phyloP scores from a whole-genome alignment of 2,329 filamentous ascomycete species.

The Aureobasidium pullulans region DNA sequence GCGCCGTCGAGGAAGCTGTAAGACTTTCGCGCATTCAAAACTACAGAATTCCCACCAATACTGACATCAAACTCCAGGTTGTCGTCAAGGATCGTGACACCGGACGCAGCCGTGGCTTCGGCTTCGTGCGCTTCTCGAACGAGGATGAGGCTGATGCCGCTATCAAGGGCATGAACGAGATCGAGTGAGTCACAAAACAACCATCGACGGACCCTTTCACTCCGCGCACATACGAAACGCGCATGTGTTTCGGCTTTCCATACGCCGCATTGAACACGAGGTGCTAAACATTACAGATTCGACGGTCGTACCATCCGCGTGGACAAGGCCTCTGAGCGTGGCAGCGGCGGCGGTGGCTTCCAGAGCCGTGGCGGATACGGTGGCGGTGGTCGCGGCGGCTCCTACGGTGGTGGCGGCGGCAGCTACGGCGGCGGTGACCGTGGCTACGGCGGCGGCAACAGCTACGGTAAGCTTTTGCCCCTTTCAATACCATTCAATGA shows the following conservation, averaged over 20 bases:
- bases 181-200: conserved; percentile 58
- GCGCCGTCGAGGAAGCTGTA: conserved; percentile 90
- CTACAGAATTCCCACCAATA: background rate
- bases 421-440: conserved; percentile 25
- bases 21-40: conserved; percentile 37
- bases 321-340: conserved; percentile 84
- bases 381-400: conserved; percentile 27
- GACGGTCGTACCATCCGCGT: conserved; percentile 92
- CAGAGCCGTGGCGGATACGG: conserved; percentile 34
- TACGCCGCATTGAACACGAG: background rate
- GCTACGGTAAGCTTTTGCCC: conserved; percentile 13
- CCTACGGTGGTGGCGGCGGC: conserved; percentile 21
- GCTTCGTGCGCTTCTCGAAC: conserved; percentile 82
- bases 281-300: conserved; percentile 52
- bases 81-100: conserved; percentile 98
- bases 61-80: conserved; percentile 49
- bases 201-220: conserved; percentile 10
- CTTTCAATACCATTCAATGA: background rate
- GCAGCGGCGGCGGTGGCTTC: conserved; percentile 49
- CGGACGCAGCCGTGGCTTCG: conserved; percentile 92
- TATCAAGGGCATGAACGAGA: conserved; percentile 74
- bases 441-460: conserved; percentile 23
- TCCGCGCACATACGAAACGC: background rate
- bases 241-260: background rate
- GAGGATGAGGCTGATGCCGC: conserved; percentile 70